Percentiles rank a stretch among this genome's conserved stretches.
Conservation (phyloP, 2,329 filamentous ascomycete species). For the Pseudogymnoascus destructans region DNA sequence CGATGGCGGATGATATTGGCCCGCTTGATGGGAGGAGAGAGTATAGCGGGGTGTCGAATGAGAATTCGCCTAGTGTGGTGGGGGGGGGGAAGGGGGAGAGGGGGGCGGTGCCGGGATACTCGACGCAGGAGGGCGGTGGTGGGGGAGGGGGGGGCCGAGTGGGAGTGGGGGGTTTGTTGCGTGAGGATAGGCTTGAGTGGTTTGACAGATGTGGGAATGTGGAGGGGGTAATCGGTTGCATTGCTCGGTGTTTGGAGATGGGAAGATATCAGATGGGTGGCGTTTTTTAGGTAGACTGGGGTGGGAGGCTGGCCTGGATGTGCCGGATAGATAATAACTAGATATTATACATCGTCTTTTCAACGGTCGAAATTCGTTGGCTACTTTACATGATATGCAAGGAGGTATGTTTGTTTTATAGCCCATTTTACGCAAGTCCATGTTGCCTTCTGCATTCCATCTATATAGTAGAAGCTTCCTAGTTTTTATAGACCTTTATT, state of each 20-base stretch:
- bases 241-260: background rate
- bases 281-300: background rate
- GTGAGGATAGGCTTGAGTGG: background rate
- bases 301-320: background rate
- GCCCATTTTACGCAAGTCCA: no score
- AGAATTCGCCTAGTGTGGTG: slow-evolving; percentile 42
- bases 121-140: background rate
- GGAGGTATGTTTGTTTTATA: no score
- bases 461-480: no score
- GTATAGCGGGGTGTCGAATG: slow-evolving; percentile 51
- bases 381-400: background rate
- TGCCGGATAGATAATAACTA: background rate
- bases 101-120: slow-evolving; percentile 2
- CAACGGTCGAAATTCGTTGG: background rate
- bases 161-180: background rate
- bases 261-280: background rate
- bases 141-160: background rate
- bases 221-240: background rate
- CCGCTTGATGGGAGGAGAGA: slow-evolving; percentile 61
- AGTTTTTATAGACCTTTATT: no score
- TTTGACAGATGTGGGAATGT: background rate
- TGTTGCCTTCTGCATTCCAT: no score
- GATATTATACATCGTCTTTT: background rate
- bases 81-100: background rate
- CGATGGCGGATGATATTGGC: slow-evolving; percentile 61